Percentiles rank a stretch among this genome's conserved stretches.
Conservation (phyloP, 768 basidiomycete genomes). For the Leccinum truebloodii region DNA sequence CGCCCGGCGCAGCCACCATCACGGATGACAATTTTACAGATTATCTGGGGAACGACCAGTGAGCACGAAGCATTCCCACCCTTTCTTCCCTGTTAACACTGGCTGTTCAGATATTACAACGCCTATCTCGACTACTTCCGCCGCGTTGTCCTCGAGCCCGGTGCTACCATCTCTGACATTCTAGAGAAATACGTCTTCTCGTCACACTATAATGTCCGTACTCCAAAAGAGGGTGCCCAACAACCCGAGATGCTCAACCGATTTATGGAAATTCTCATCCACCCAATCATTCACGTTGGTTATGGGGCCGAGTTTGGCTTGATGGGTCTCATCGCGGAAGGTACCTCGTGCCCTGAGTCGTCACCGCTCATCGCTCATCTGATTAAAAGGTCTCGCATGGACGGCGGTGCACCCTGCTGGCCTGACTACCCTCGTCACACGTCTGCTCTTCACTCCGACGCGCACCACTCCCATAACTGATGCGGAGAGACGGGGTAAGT, state of each 20-base stretch:
- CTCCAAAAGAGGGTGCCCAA: constrained; percentile 27
- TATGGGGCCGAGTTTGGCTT: constrained; percentile 66
- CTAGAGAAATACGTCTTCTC: constrained; percentile 70
- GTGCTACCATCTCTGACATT: constrained; percentile 33
- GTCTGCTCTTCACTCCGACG: constrained; percentile 28
- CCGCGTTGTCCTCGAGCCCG: constrained; percentile 30
- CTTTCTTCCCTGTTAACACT: background rate
- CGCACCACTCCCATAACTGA: constrained; percentile 24
- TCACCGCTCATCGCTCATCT: background rate
- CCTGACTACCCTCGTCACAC: constrained; percentile 38
- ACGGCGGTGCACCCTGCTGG: constrained; percentile 49
- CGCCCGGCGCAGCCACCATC: constrained; percentile 24
- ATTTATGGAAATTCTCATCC: constrained; percentile 58
- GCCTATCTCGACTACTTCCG: constrained; percentile 36
- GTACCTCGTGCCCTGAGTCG: background rate
- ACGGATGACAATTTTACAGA: constrained; percentile 28
- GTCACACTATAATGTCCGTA: constrained; percentile 45
- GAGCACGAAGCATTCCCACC: constrained; percentile 1
- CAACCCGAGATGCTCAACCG: constrained; percentile 62
- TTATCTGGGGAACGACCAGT: constrained; percentile 35
- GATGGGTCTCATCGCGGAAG: constrained; percentile 59
- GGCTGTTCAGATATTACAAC: constrained; percentile 29
- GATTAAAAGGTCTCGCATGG: constrained; percentile 56
- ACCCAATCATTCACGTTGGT: constrained; percentile 65
- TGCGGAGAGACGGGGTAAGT: constrained; percentile 22